Percentiles rank a stretch among this genome's conserved stretches.
Evolutionary conservation across 1,284 basidiomycete species (phyloP).

Genomic region (Irpex sp.): DNA sequence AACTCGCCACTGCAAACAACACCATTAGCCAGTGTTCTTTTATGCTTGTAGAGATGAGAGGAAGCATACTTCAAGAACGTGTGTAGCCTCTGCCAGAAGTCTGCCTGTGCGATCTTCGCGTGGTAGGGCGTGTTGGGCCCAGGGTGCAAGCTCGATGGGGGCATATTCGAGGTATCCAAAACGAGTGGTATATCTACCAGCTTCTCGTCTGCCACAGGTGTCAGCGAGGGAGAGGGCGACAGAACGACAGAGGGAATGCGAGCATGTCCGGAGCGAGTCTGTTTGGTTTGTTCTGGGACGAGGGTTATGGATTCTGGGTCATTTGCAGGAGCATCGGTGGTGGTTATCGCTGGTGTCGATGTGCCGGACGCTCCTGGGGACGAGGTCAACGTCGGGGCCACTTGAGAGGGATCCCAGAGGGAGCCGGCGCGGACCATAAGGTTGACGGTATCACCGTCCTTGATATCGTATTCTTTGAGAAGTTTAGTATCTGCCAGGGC

Average conservation of each 20-base stretch:
- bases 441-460: conserved; percentile 76
- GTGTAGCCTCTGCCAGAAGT: conserved; percentile 73
- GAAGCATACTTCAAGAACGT: conserved; percentile 56
- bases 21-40: not conserved
- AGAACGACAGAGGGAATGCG: conserved; percentile 74
- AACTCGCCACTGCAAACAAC: conserved; percentile 49
- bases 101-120: conserved; percentile 60
- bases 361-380: not conserved
- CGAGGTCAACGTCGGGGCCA: conserved; percentile 11
- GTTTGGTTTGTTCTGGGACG: conserved; percentile 19
- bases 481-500: conserved; percentile 84
- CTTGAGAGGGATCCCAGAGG: conserved; percentile 57
- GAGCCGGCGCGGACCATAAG: conserved; percentile 80
- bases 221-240: conserved; percentile 62
- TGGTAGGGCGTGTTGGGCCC: conserved; percentile 54
- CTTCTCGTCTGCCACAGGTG: conserved; percentile 35
- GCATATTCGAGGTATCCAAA: conserved; percentile 48
- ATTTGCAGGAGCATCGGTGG: conserved; percentile 11
- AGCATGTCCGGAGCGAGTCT: conserved; percentile 36
- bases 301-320: conserved; percentile 18
- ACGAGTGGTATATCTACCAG: conserved; percentile 65
- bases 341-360: conserved; percentile 4
- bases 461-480: conserved; percentile 82
- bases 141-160: conserved; percentile 39
- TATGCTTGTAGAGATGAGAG: not conserved